These are phyloP conservation scores for Zizania palustris DNA, from an alignment of 202 grass and related monocot genomes.

Conservation along the genomic window DNA sequence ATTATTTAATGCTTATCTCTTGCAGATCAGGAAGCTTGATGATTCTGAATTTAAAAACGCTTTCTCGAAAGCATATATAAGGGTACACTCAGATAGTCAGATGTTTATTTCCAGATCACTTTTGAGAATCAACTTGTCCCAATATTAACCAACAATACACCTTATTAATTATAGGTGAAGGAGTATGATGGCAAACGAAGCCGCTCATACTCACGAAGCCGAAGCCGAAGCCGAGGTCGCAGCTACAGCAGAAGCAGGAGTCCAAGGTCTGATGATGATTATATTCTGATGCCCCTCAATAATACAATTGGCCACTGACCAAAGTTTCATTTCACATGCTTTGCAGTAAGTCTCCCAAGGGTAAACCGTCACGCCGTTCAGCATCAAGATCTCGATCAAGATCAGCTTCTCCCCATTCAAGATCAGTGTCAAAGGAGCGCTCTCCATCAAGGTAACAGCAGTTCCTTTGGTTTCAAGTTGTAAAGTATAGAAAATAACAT, in stretches of 20 bases:
- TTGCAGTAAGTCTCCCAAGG: constrained; percentile 67
- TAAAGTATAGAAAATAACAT: constrained; percentile 1
- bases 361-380: constrained; percentile 56
- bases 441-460: constrained; percentile 56
- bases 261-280: constrained; percentile 47
- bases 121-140: not conserved
- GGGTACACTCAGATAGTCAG: constrained; percentile 36
- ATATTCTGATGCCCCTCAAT: constrained; percentile 5
- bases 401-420: constrained; percentile 66
- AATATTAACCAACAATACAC: not conserved
- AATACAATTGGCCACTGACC: constrained; percentile 9
- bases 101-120: not conserved
- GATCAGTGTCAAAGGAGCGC: constrained; percentile 49
- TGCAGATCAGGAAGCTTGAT: constrained; percentile 85
- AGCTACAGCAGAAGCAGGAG: constrained; percentile 61
- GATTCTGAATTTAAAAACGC: constrained; percentile 84
- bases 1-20: not conserved
- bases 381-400: constrained; percentile 59
- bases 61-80: constrained; percentile 74
- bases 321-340: constrained; percentile 29
- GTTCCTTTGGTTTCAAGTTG: not conserved
- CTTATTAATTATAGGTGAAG: constrained; percentile 47
- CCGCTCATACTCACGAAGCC: constrained; percentile 63
- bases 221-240: constrained; percentile 47
- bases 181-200: constrained; percentile 65